A percentile compares a stretch with the other conserved stretches of the same genome.
Conservation (phyloP, 148 eudicot species). For the Rhododendron henanense region DNA sequence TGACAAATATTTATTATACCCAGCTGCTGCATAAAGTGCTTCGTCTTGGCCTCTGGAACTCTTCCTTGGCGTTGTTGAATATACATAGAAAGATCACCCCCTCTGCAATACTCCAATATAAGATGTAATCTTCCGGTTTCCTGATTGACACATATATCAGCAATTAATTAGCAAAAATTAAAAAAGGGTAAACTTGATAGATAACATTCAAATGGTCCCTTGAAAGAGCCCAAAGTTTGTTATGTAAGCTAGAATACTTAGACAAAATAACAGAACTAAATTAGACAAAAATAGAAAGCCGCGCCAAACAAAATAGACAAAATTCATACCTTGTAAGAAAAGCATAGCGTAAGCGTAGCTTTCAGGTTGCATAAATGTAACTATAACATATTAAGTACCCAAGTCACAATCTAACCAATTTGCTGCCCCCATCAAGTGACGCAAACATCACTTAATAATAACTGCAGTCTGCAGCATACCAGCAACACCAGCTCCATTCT, state of each 20-base stretch:
- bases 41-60: conserved; percentile 75
- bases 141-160: conserved; percentile 32
- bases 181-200: neutral
- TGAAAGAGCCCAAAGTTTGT: neutral
- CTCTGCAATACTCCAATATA: conserved; percentile 88
- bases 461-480: conserved; percentile 3
- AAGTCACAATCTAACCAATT: neutral
- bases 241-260: neutral
- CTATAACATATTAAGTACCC: neutral
- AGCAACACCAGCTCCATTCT: neutral
- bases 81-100: conserved; percentile 82
- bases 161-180: neutral
- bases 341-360: neutral
- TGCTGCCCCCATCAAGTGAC: neutral
- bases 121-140: conserved; percentile 90
- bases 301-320: neutral
- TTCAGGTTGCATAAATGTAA: neutral
- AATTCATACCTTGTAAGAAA: neutral
- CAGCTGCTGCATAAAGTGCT: conserved; percentile 84
- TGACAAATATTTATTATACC: conserved; percentile 37
- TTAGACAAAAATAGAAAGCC: neutral
- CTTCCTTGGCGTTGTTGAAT: conserved; percentile 75
- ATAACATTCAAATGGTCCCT: neutral
- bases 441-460: neutral
- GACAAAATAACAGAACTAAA: neutral